Conservation (phyloP, 2,329 filamentous ascomycete genomes). For the Epichloe sp. region DNA sequence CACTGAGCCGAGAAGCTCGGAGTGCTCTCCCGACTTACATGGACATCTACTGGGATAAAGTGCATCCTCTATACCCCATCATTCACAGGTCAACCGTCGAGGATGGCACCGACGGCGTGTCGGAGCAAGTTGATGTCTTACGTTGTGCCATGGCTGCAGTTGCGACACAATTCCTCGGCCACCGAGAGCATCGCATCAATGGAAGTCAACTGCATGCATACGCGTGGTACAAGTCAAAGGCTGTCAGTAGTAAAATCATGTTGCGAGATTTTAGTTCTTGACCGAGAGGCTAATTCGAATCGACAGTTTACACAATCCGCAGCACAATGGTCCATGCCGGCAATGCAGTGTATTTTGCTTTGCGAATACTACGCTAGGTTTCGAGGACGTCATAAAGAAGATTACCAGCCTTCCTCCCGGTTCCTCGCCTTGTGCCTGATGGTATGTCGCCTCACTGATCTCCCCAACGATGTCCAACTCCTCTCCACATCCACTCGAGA, state of each 20-base stretch:
- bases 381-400: slow-evolving; percentile 34
- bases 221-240: slow-evolving; percentile 35
- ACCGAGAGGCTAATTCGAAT: slow-evolving; percentile 7
- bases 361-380: slow-evolving; percentile 44
- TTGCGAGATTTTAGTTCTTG: not conserved
- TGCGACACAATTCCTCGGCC: slow-evolving; percentile 36
- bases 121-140: slow-evolving; percentile 29
- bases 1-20: slow-evolving; percentile 25
- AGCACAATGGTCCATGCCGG: slow-evolving; percentile 29
- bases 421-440: slow-evolving; percentile 40
- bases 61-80: slow-evolving; percentile 35
- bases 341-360: slow-evolving; percentile 40
- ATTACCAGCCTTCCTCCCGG: slow-evolving; percentile 32
- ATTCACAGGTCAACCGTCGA: slow-evolving; percentile 35
- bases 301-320: slow-evolving; percentile 24
- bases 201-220: slow-evolving; percentile 38
- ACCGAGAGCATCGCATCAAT: slow-evolving; percentile 35
- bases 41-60: slow-evolving; percentile 39
- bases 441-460: slow-evolving; percentile 26
- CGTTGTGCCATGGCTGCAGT: slow-evolving; percentile 44
- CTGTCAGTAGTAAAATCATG: slow-evolving; percentile 26
- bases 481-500: no score
- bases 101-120: slow-evolving; percentile 14
- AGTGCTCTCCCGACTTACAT: slow-evolving; percentile 36
- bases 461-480: no score